Base-by-base conservation (phyloP, 257 asterid species). In the Eustoma russellianum region DNA sequence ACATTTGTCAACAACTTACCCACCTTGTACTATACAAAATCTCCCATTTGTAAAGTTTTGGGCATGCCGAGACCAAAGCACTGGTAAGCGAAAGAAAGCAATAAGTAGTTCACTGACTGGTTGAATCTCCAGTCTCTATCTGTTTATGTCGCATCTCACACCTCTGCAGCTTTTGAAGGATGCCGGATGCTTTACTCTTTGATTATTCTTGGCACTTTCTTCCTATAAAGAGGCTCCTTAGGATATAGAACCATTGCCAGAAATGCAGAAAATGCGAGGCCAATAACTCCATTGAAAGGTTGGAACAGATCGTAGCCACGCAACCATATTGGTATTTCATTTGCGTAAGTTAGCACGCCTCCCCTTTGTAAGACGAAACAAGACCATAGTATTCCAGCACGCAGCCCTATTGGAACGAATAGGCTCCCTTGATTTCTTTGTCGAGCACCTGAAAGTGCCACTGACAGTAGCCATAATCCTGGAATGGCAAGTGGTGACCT, bases 251-350 rank as follows among this genome's bases (percentile, higher is more conserved):
- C 52, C 49, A 71, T 64, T 16, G 79, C 88, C 85, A 85, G 56
- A 46, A 65, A 35, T 43, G 78, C 66, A 50, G 91, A 66, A 60
- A 82, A 66, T 46, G 73, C 77, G 43, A 92, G 50, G 44, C 98
- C 98, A 53, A 77, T 79, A n/a, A 79, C 71, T 59, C 98, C 98
- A 64, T 95, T 76, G 57, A 85, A 88, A 53, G 95, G 95, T 60
- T 85, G 86, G 57, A 73, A 76, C 61, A 95, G 80, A 78, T 67
- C 80, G 63, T 74, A 70, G 13, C 94, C 94, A 2, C 78, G 67
- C 24, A 77, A 55, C 98, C 94, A 92, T 28, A 64, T 62, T 44
- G 94, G 95, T 35, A 66, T 46, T 54, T 66, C 74, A 56, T 79
- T 72, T 52, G 50, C 70, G 61, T 71, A 71, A 50, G 76, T 68